Conservation (phyloP, 257 asterid genomes). For the Rehmannia glutinosa region DNA sequence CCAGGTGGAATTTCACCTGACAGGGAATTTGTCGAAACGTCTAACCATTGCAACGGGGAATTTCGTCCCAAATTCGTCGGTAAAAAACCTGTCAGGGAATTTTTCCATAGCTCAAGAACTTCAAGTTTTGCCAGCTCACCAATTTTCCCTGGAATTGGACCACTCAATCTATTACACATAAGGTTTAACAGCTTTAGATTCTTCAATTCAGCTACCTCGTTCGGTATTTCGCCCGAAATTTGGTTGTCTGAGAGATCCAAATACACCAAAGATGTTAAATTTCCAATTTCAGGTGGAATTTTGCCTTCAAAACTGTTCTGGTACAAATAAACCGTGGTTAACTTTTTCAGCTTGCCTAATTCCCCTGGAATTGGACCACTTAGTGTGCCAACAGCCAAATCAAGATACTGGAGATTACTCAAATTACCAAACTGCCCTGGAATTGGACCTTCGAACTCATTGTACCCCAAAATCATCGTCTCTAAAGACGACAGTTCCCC, state of each 20-base stretch:
- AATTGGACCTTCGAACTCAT: conserved; percentile 58
- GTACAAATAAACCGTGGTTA: conserved; percentile 52
- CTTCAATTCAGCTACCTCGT: conserved; percentile 44
- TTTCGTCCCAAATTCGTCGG: conserved; percentile 57
- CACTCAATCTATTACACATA: conserved; percentile 58
- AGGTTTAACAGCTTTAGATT: conserved; percentile 69
- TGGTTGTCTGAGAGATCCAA: conserved; percentile 66
- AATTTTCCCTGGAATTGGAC: conserved; percentile 43
- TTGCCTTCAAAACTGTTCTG: conserved; percentile 54
- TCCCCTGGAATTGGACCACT: conserved; percentile 57
- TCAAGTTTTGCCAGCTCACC: conserved; percentile 51
- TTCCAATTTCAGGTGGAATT: conserved; percentile 67
- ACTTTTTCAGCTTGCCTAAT: conserved; percentile 48
- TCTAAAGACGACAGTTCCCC: conserved; percentile 51
- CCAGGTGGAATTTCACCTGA: conserved; percentile 65
- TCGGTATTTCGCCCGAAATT: conserved; percentile 57
- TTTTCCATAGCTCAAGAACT: conserved; percentile 65
- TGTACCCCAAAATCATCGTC: conserved; percentile 60
- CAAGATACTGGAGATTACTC: conserved; percentile 55
- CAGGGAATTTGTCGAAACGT: conserved; percentile 64
- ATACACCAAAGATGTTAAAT: conserved; percentile 35
- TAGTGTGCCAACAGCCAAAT: conserved; percentile 64
- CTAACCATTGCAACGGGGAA: conserved; percentile 61
- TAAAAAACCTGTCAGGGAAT: conserved; percentile 48
- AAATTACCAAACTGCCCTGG: conserved; percentile 68